Conservation (phyloP, 345 rosid genomes). For the thale cress (Arabidopsis thaliana) region DNA sequence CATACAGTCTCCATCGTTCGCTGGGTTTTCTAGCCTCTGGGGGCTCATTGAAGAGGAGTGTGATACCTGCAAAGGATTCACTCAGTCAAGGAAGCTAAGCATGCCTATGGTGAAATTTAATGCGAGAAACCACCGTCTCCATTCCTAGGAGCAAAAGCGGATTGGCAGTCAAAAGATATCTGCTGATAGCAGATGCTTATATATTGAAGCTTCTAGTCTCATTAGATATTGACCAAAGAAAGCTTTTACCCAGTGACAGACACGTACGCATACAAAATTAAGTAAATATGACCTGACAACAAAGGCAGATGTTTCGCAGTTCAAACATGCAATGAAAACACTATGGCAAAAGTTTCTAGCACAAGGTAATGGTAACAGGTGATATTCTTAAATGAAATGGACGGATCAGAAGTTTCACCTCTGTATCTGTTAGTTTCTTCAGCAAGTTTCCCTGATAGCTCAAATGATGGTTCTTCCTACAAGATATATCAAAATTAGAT, state of each 20-base stretch:
- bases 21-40: slow-evolving; percentile 90
- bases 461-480: slow-evolving; percentile 92
- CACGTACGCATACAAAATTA: slow-evolving; percentile 1
- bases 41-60: slow-evolving; percentile 88
- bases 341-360: slow-evolving; percentile 3
- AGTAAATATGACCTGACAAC: background rate
- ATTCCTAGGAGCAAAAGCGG: background rate
- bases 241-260: background rate
- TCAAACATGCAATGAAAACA: slow-evolving; percentile 24
- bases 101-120: slow-evolving; percentile 1
- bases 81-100: slow-evolving; percentile 25
- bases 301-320: slow-evolving; percentile 23
- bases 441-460: slow-evolving; percentile 97
- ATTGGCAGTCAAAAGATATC: background rate
- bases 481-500: slow-evolving; percentile 37
- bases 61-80: slow-evolving; percentile 59
- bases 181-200: slow-evolving; percentile 10
- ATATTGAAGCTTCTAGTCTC: slow-evolving; percentile 9
- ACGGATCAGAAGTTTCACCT: slow-evolving; percentile 54
- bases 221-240: background rate
- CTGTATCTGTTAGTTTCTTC: slow-evolving; percentile 89
- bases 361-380: slow-evolving; percentile 8
- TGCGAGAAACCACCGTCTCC: background rate
- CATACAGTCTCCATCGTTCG: slow-evolving; percentile 90
- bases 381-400: slow-evolving; percentile 13